phyloP scores from a whole-genome alignment of 345 rosid genomes.

The Acer yangbiense region DNA sequence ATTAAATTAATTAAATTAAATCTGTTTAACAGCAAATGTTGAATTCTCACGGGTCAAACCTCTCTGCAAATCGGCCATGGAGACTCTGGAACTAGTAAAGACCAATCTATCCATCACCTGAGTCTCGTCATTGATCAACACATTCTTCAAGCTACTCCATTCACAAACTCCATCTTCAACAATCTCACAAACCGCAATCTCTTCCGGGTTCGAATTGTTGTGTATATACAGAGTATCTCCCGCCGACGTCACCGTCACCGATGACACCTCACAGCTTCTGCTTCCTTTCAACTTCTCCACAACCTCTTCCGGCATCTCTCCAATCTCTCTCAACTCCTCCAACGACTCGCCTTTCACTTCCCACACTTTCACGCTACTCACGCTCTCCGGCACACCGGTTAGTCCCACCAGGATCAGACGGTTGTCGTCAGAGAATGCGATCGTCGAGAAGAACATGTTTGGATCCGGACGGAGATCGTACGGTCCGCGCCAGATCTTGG shows the following conservation, averaged over 20 bases:
- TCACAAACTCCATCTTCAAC: slow-evolving; percentile 23
- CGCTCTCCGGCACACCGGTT: slow-evolving; percentile 30
- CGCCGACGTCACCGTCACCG: slow-evolving; percentile 26
- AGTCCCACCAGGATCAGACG: slow-evolving; percentile 55
- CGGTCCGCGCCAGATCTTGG: slow-evolving; percentile 62
- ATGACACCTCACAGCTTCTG: background rate
- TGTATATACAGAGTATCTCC: slow-evolving; percentile 43
- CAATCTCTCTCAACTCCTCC: slow-evolving; percentile 36
- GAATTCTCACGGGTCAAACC: slow-evolving; percentile 33
- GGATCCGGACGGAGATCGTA: slow-evolving; percentile 36
- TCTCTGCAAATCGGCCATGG: slow-evolving; percentile 45
- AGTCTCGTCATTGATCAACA: slow-evolving; percentile 20
- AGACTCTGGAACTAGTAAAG: slow-evolving; percentile 48
- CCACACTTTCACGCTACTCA: slow-evolving; percentile 54
- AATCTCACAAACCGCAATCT: slow-evolving; percentile 52
- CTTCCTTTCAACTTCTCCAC: slow-evolving; percentile 40
- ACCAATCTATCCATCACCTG: slow-evolving; percentile 30
- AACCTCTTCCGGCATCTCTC: slow-evolving; percentile 53
- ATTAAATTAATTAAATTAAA: too few relatives aligned
- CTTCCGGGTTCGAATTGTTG: slow-evolving; percentile 26
- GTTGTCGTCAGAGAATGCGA: slow-evolving; percentile 33
- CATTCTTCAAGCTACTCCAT: slow-evolving; percentile 49
- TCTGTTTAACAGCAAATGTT: slow-evolving; percentile 16
- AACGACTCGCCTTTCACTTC: slow-evolving; percentile 33
- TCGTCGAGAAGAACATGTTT: slow-evolving; percentile 30